A percentile compares a stretch with the other conserved stretches of the same genome.
phyloP scores from a whole-genome alignment of 1,284 basidiomycete species.

The Austroboletus niveus region DNA sequence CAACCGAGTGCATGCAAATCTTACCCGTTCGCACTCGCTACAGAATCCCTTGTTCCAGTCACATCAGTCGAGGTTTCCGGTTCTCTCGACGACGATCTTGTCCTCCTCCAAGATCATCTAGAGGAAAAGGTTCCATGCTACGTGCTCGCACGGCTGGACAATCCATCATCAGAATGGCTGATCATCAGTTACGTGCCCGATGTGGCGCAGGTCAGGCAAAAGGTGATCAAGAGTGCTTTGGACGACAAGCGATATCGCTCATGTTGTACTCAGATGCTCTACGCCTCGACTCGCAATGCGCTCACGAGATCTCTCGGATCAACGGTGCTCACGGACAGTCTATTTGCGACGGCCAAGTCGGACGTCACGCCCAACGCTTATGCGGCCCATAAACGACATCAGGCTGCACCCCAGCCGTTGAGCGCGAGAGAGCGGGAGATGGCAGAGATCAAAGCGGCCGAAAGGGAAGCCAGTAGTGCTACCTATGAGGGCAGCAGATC shows the following conservation, averaged over 20 bases:
- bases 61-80: conserved; percentile 44
- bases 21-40: conserved; percentile 20
- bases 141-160: conserved; percentile 63
- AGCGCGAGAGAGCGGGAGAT: conserved; percentile 81
- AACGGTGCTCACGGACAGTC: conserved; percentile 69
- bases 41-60: conserved; percentile 69
- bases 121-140: conserved; percentile 68
- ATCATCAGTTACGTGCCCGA: conserved; percentile 77
- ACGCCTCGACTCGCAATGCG: conserved; percentile 79
- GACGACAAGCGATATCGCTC: background rate
- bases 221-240: conserved; percentile 43
- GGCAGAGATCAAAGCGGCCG: conserved; percentile 71
- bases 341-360: conserved; percentile 79
- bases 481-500: conserved; percentile 57
- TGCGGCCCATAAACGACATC: conserved; percentile 69
- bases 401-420: conserved; percentile 75
- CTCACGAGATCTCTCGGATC: conserved; percentile 78
- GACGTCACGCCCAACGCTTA: conserved; percentile 70
- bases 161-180: conserved; percentile 63
- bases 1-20: conserved; percentile 21
- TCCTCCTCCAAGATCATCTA: conserved; percentile 53
- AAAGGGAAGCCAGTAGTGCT: conserved; percentile 47
- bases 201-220: conserved; percentile 69
- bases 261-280: conserved; percentile 73
- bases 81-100: conserved; percentile 60